Evolutionary conservation across 805 yeast genomes (phyloP).

Genomic region (Brettanomyces custersianus): DNA sequence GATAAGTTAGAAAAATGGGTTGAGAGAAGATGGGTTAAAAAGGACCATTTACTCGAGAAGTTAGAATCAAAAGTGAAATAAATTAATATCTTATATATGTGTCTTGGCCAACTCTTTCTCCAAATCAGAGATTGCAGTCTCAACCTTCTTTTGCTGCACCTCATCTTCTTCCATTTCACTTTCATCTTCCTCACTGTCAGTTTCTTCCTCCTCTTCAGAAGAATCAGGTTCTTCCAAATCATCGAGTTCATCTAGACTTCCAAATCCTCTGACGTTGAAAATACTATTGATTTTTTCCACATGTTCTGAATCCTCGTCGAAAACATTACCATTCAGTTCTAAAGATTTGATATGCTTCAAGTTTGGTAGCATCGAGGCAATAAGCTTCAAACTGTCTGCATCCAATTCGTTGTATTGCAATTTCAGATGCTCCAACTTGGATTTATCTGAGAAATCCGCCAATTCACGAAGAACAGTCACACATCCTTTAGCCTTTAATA

Average conservation of each 20-base stretch:
- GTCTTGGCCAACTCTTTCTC: constrained; percentile 44
- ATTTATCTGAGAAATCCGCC: constrained; percentile 19
- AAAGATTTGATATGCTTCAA: constrained; percentile 54
- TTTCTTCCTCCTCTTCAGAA: constrained; percentile 58
- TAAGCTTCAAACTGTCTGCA: constrained; percentile 47
- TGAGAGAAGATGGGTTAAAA: constrained; percentile 63
- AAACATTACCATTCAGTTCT: constrained; percentile 90
- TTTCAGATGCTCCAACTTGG: constrained; percentile 48
- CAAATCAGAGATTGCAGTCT: constrained; percentile 27
- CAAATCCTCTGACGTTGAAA: constrained; percentile 66
- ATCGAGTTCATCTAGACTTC: constrained; percentile 87
- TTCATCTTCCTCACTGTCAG: constrained; percentile 40
- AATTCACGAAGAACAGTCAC: constrained; percentile 42
- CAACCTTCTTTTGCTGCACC: constrained; percentile 16
- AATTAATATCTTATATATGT: constrained; percentile 18
- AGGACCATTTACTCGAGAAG: constrained; percentile 44
- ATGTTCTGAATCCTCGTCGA: constrained; percentile 77
- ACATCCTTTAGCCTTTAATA: constrained; percentile 75
- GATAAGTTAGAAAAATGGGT: constrained; percentile 64
- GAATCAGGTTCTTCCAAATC: constrained; percentile 82
- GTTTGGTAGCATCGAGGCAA: constrained; percentile 44
- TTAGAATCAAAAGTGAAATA: constrained; percentile 11
- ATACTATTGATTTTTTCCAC: constrained; percentile 51
- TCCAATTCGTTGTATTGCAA: constrained; percentile 87
- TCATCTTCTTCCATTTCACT: constrained; percentile 40